phyloP scores from a whole-genome alignment of 768 basidiomycete genomes.

The Leccinum broughii region DNA sequence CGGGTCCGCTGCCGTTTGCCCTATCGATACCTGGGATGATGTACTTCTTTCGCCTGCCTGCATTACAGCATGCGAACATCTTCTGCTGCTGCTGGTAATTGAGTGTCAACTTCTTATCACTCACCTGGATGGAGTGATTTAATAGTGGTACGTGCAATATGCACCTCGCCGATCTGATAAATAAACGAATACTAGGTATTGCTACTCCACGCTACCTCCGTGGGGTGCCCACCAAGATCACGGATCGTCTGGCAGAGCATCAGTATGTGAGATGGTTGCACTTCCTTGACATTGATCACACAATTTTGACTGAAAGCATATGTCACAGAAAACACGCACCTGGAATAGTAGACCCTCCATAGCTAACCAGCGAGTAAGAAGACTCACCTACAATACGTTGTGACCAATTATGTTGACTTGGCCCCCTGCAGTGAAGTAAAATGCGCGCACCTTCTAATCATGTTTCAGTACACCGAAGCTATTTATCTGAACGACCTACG shows the following conservation, averaged over 20 bases:
- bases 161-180: neutral
- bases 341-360: neutral
- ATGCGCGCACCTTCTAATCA: neutral
- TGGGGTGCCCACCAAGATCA: neutral
- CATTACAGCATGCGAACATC: slow-evolving; percentile 1
- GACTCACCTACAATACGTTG: neutral
- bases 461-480: neutral
- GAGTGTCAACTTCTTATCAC: neutral
- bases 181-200: neutral
- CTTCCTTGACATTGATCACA: neutral
- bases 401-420: neutral
- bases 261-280: neutral
- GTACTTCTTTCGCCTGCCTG: slow-evolving; percentile 11
- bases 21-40: slow-evolving; percentile 1
- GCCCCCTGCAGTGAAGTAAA: neutral
- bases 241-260: neutral
- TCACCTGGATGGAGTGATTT: neutral
- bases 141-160: neutral
- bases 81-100: neutral
- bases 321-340: neutral
- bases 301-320: neutral
- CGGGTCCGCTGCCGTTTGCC: neutral
- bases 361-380: neutral
- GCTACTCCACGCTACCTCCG: neutral
- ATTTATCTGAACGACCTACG: neutral